Percentiles rank a stretch among this genome's conserved stretches.
Evolutionary conservation across 169 alveolate genomes (phyloP).

Genomic region (Plasmodium yoelii): DNA sequence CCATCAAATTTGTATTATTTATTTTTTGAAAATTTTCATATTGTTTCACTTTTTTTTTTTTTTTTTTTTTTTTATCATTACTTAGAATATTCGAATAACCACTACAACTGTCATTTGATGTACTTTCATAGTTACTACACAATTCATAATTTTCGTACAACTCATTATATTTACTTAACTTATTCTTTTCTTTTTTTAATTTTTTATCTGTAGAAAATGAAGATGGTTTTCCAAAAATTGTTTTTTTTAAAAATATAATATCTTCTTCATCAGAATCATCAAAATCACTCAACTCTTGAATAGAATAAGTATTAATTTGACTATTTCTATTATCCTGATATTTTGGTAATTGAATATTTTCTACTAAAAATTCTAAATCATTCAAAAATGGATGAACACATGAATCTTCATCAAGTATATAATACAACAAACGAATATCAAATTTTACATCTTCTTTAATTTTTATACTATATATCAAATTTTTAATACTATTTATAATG

Average conservation of each 20-base stretch:
- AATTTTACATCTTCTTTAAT: slow-evolving; percentile 25
- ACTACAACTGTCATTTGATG: too few relatives aligned
- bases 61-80: too few relatives aligned
- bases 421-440: slow-evolving; percentile 16
- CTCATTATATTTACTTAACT: slow-evolving; percentile 22
- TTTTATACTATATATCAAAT: slow-evolving; percentile 26
- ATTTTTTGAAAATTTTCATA: too few relatives aligned
- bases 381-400: slow-evolving; percentile 43
- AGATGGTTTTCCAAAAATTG: slow-evolving; percentile 13
- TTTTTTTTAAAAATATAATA: slow-evolving; percentile 36
- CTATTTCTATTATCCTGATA: too few relatives aligned
- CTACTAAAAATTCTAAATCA: neutral
- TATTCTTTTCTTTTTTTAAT: neutral
- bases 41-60: too few relatives aligned
- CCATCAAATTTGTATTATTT: too few relatives aligned
- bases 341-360: neutral
- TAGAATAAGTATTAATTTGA: neutral
- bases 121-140: too few relatives aligned
- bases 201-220: neutral
- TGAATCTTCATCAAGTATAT: slow-evolving; percentile 35
- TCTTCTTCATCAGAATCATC: slow-evolving; percentile 52
- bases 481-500: slow-evolving; percentile 23
- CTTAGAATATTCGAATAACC: too few relatives aligned
- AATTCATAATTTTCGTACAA: slow-evolving; percentile 13
- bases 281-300: neutral